A percentile compares a stretch with the other conserved stretches of the same genome.
phyloP scores from a whole-genome alignment of 1,139 yeast species.

The Suhomyces guaymorum region DNA sequence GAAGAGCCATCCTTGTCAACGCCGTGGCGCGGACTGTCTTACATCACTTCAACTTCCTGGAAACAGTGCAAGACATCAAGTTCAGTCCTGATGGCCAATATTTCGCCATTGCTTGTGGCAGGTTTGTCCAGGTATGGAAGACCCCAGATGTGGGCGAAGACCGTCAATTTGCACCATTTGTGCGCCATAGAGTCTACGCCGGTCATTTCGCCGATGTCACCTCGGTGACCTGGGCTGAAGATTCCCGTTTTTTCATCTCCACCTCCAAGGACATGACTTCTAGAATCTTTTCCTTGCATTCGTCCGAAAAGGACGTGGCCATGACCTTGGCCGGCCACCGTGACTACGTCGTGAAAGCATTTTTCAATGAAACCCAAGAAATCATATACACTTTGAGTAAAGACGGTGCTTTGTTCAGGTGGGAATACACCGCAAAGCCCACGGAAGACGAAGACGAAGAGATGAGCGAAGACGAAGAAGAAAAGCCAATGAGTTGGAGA shows the following conservation, averaged over 20 bases:
- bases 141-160: conserved; percentile 76
- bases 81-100: conserved; percentile 88
- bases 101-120: conserved; percentile 82
- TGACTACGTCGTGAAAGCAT: conserved; percentile 84
- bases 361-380: conserved; percentile 83
- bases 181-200: conserved; percentile 84
- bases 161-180: conserved; percentile 94
- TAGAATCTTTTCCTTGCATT: conserved; percentile 74
- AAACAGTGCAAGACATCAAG: conserved; percentile 66
- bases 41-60: conserved; percentile 93
- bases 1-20: conserved; percentile 89
- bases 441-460: conserved; percentile 37
- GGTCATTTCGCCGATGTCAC: conserved; percentile 89
- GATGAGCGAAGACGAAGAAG: conserved; percentile 20
- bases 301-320: conserved; percentile 77
- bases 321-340: conserved; percentile 91
- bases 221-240: conserved; percentile 83
- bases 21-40: conserved; percentile 82
- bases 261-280: conserved; percentile 91
- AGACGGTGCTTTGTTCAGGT: conserved; percentile 90
- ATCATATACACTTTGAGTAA: conserved; percentile 86
- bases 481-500: conserved; percentile 65
- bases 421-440: conserved; percentile 76
- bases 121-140: conserved; percentile 90
- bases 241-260: conserved; percentile 82